These are phyloP conservation scores for Staphylotrichum tortipilum DNA, from an alignment of 495 filamentous ascomycete genomes.

Conservation along the genomic window DNA sequence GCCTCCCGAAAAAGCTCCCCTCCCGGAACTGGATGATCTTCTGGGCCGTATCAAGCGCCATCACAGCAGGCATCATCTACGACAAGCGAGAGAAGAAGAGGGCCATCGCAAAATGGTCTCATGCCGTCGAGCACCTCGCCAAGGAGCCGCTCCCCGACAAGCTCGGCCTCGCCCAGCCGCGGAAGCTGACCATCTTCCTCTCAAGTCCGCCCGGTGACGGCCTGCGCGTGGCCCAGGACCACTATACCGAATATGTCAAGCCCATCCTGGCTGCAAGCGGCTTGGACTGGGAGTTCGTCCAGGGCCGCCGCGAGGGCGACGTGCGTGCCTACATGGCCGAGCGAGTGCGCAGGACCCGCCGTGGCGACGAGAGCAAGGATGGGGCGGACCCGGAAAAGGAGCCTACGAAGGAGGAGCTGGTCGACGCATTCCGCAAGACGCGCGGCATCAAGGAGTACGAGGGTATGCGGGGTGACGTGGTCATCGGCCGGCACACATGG, in stretches of 20 bases:
- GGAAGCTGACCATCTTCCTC: constrained; percentile 80
- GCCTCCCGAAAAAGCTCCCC: constrained; percentile 72
- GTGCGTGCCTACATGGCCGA: constrained; percentile 75
- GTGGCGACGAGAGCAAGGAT: constrained; percentile 49
- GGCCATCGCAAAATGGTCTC: constrained; percentile 76
- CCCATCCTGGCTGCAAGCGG: constrained; percentile 83
- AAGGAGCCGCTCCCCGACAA: constrained; percentile 55
- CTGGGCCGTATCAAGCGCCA: constrained; percentile 64
- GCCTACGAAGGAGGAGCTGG: constrained; percentile 46
- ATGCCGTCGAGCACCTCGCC: constrained; percentile 77
- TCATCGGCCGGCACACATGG: constrained; percentile 90
- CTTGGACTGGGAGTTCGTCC: constrained; percentile 89
- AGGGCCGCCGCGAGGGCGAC: constrained; percentile 82
- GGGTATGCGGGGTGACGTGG: constrained; percentile 70
- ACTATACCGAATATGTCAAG: constrained; percentile 94
- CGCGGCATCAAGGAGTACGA: constrained; percentile 60
- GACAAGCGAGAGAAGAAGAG: constrained; percentile 82
- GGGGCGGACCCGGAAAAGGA: constrained; percentile 30
- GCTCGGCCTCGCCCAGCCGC: constrained; percentile 57
- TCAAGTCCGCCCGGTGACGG: constrained; percentile 79
- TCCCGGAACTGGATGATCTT: constrained; percentile 99
- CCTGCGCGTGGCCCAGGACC: constrained; percentile 70
- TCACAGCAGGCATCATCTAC: constrained; percentile 72
- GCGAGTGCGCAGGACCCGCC: constrained; percentile 60
- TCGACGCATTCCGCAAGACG: constrained; percentile 47